Base-by-base conservation (phyloP, 2,329 filamentous ascomycete genomes). In the Lachnum nothofagi region DNA sequence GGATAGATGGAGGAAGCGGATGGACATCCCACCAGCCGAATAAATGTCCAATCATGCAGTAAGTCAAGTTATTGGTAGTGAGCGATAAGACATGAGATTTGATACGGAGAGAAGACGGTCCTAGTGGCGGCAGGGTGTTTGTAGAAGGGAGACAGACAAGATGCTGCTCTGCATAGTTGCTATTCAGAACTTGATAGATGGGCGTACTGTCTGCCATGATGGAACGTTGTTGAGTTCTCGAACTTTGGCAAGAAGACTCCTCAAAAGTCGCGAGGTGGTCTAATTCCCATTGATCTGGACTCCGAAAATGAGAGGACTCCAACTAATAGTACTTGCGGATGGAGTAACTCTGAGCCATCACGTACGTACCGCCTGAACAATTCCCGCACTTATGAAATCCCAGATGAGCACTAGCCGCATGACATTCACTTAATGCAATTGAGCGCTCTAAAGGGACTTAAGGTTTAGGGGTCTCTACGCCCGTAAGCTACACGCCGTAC, bases 1-100 rank as follows among this genome's bases (percentile, higher is more conserved):
- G 58, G 2, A 51, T 59, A 2, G 56, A 57, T 8, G 51, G 16
- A 8, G 60, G 60, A 16, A 59, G 46, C 25, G 58, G 58, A 44
- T 62, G 57, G 7, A 62, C 49, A 27, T 59, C 60, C 60, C 58
- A 63, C 59, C 59, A 61, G 1, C 58, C 58, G 4, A 59, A 20
- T 12, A 60, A 22, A 46, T 58, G 45, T 2, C 57, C 57, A 34
- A 55, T 12, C 20, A 54, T 45, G 22, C 59, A 53, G 52, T 62
- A 62, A 8, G 46, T 54, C 33, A 60, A 40, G 27, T 60, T 60
- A 29, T 62, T 63, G n/a, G 52, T 55, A 2, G 59, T 60, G 12
- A 62, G 40, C 8, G 55, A 59, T 34, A 63, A 20, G 23, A 62
- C 45, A 12, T 20, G 49, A 1, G 53, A 49, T 8, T 52, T 52